These are phyloP conservation scores for Geranium incanum DNA, from an alignment of 441 rosid genomes.

Conservation along the genomic window DNA sequence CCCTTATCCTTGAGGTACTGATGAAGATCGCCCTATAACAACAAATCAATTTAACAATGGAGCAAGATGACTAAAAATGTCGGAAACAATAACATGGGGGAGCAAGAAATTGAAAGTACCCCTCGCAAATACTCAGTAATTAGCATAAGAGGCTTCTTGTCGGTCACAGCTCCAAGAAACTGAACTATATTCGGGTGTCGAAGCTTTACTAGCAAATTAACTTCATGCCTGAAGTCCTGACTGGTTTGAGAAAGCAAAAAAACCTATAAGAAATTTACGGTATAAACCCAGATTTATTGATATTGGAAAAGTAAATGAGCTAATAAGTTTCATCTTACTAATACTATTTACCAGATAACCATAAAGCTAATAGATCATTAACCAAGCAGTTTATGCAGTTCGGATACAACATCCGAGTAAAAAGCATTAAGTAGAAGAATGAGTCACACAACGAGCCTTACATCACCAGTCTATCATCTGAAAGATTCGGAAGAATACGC, in stretches of 20 bases:
- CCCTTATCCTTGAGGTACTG: conserved; percentile 92
- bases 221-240: conserved; percentile 99
- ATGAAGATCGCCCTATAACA: conserved; percentile 87
- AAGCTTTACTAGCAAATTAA: conserved; percentile 92
- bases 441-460: conserved; percentile 30
- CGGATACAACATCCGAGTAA: neutral
- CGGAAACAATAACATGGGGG: conserved; percentile 13
- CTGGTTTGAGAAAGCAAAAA: conserved; percentile 39
- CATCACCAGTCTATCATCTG: conserved; percentile 98
- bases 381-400: neutral
- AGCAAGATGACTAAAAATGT: conserved; percentile 13
- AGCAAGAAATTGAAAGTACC: conserved; percentile 35
- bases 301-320: no score
- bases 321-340: no score
- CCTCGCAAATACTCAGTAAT: conserved; percentile 91
- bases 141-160: conserved; percentile 95
- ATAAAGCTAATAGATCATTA: neutral
- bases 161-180: conserved; percentile 96
- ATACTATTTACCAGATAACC: neutral
- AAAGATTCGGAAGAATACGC: conserved; percentile 93
- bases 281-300: no score
- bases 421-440: conserved; percentile 2
- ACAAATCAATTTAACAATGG: conserved; percentile 18
- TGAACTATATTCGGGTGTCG: conserved; percentile 96
- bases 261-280: neutral